These are phyloP conservation scores for Neonectria hederae DNA, from an alignment of 2,329 filamentous ascomycete species.

Conservation along the genomic window DNA sequence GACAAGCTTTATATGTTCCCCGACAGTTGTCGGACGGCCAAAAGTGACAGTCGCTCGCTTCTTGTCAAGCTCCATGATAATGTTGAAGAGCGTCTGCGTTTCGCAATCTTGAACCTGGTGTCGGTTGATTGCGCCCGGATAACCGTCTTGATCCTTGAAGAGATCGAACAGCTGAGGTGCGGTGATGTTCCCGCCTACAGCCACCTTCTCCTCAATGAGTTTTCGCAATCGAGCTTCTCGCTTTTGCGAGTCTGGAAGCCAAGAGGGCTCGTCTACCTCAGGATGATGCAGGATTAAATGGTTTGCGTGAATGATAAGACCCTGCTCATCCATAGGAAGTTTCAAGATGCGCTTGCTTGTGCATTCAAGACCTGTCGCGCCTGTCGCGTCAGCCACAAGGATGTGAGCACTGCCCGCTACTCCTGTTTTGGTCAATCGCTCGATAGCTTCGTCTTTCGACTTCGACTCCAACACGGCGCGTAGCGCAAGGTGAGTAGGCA, in stretches of 20 bases:
- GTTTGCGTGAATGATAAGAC: conserved; percentile 30
- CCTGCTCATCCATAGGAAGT: conserved; percentile 16
- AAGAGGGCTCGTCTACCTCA: conserved; percentile 26
- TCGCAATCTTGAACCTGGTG: neutral
- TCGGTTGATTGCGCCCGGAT: conserved; percentile 32
- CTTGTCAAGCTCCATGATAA: conserved; percentile 29
- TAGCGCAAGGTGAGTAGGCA: conserved; percentile 71
- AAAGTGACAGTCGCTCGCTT: conserved; percentile 18
- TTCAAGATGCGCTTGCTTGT: conserved; percentile 31
- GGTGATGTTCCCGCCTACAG: too few relatives aligned
- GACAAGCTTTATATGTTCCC: too few relatives aligned
- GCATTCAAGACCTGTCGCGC: conserved; percentile 35
- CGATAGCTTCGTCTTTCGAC: conserved; percentile 18
- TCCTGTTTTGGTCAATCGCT: conserved; percentile 20
- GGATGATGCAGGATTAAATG: conserved; percentile 33
- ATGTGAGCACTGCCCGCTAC: conserved; percentile 38
- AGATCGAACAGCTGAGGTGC: conserved; percentile 25
- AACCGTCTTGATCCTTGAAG: conserved; percentile 34
- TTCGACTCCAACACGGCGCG: conserved; percentile 62
- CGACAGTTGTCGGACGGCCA: conserved; percentile 31
- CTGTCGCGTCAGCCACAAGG: conserved; percentile 23
- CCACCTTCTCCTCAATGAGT: too few relatives aligned
- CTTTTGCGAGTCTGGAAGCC: conserved; percentile 26
- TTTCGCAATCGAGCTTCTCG: conserved; percentile 25
- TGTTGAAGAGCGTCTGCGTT: conserved; percentile 32